Evolutionary conservation across 2,329 filamentous ascomycete species (phyloP).

Genomic region (Rutstroemia sydowiana): DNA sequence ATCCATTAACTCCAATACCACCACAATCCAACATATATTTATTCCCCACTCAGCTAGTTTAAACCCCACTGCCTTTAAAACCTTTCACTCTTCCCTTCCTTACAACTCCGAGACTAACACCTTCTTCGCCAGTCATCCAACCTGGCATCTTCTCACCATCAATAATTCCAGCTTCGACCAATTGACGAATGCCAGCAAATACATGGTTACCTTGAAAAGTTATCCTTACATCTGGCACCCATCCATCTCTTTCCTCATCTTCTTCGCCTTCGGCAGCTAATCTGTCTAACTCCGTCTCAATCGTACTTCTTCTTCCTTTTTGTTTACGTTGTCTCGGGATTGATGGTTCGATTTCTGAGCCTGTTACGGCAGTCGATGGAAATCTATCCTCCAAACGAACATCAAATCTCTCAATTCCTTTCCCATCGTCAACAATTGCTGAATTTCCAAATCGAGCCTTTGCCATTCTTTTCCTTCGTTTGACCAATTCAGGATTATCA

Average conservation of each 20-base stretch:
- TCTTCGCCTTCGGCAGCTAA: slow-evolving; percentile 27
- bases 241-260: slow-evolving; percentile 27
- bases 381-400: slow-evolving; percentile 53
- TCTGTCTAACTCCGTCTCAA: slow-evolving; percentile 19
- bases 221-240: slow-evolving; percentile 55
- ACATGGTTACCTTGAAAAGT: slow-evolving; percentile 71
- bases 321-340: slow-evolving; percentile 11
- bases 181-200: slow-evolving; percentile 69
- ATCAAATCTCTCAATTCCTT: slow-evolving; percentile 55
- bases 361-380: slow-evolving; percentile 27
- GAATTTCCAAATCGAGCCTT: slow-evolving; percentile 63
- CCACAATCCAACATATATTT: too few species aligned
- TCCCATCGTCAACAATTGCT: slow-evolving; percentile 47
- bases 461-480: slow-evolving; percentile 55
- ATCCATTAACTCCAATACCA: too few species aligned
- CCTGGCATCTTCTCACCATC: slow-evolving; percentile 75
- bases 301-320: slow-evolving; percentile 26
- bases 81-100: slow-evolving; percentile 57
- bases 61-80: slow-evolving; percentile 45
- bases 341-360: slow-evolving; percentile 20
- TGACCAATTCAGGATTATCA: slow-evolving; percentile 35
- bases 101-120: slow-evolving; percentile 66
- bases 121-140: slow-evolving; percentile 86
- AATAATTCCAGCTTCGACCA: slow-evolving; percentile 70
- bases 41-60: neutral